phyloP scores from a whole-genome alignment of 495 filamentous ascomycete species.

The Penicillium argentinense region DNA sequence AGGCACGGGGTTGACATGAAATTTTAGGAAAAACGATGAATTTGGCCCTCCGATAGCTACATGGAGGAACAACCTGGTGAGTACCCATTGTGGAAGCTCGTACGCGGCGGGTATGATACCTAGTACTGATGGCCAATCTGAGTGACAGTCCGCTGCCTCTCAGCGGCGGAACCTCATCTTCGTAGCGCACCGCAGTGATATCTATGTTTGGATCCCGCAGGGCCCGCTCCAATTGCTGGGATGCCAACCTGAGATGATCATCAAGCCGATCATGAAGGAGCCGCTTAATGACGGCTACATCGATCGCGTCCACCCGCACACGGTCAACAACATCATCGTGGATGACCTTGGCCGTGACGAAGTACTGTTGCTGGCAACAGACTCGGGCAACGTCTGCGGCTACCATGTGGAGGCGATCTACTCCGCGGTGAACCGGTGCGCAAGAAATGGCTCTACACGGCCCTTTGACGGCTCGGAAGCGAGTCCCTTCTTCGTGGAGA shows the following conservation, averaged over 20 bases:
- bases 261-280: conserved; percentile 59
- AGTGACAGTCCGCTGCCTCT: conserved; percentile 50
- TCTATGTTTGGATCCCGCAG: conserved; percentile 72
- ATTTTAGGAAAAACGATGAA: conserved; percentile 30
- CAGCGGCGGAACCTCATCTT: conserved; percentile 70
- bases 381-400: conserved; percentile 86
- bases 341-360: conserved; percentile 81
- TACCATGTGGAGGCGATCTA: conserved; percentile 67
- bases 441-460: conserved; percentile 18
- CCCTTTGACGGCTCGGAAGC: conserved; percentile 32
- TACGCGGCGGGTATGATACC: not conserved
- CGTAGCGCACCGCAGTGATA: conserved; percentile 66
- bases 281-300: conserved; percentile 53
- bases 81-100: too few relatives aligned
- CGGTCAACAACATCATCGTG: conserved; percentile 75
- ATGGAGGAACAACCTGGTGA: conserved; percentile 56
- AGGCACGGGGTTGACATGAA: not conserved
- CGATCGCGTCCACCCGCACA: conserved; percentile 58
- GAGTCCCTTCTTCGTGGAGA: conserved; percentile 67
- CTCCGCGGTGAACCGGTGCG: conserved; percentile 40
- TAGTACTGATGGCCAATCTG: not conserved
- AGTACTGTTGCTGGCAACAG: conserved; percentile 71
- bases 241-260: conserved; percentile 58
- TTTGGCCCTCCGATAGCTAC: conserved; percentile 31
- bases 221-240: conserved; percentile 66